Evolutionary conservation across 2,329 filamentous ascomycete species (phyloP).

Genomic region (Hypoxylon sp.): DNA sequence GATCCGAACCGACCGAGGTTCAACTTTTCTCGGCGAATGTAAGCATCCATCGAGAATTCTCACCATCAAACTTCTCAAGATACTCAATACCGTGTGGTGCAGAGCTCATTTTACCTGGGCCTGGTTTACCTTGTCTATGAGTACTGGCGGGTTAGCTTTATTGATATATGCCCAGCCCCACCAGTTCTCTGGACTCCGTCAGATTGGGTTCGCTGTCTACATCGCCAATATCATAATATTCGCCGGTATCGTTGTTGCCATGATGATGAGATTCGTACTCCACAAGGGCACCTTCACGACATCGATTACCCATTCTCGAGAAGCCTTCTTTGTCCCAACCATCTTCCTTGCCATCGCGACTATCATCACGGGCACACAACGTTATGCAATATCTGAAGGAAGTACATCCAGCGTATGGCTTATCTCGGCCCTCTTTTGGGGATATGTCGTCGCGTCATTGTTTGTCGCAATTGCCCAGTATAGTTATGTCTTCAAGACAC

Average conservation of each 20-base stretch:
- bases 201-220: conserved; percentile 77
- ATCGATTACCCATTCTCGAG: conserved; percentile 74
- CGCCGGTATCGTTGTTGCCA: conserved; percentile 64
- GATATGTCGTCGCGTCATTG: conserved; percentile 74
- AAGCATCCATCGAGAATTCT: conserved; percentile 34
- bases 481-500: conserved; percentile 73
- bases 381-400: conserved; percentile 73
- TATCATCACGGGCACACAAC: conserved; percentile 75
- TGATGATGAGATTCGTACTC: conserved; percentile 73
- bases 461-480: conserved; percentile 76
- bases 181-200: conserved; percentile 72
- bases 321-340: conserved; percentile 80
- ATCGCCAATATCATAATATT: conserved; percentile 78
- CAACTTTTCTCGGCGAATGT: conserved; percentile 61
- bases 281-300: conserved; percentile 66
- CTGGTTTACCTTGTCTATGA: conserved; percentile 83
- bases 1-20: conserved; percentile 57
- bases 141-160: conserved; percentile 77
- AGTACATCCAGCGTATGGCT: conserved; percentile 69
- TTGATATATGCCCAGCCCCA: conserved; percentile 76
- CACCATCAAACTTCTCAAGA: not conserved
- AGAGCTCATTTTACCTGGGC: conserved; percentile 74
- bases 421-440: conserved; percentile 77
- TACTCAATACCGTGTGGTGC: conserved; percentile 2
- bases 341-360: conserved; percentile 80